Conservation (phyloP, 768 basidiomycete species). For the Neoboletus subvelutipes region DNA sequence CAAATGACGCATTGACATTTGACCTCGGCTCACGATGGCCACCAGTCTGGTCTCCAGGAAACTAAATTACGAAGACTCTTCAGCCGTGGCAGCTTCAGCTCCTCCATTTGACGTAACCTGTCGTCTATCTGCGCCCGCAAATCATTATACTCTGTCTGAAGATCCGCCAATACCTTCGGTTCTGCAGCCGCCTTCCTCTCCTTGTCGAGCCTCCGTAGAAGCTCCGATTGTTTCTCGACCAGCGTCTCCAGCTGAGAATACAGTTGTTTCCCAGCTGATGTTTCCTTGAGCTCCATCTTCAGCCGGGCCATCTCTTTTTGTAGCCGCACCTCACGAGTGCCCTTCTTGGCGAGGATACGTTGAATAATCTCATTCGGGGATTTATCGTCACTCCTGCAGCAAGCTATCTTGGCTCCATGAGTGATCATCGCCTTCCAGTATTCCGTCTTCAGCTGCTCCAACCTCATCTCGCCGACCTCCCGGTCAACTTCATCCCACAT, state of each 20-base stretch:
- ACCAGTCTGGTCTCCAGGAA: background rate
- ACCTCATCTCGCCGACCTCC: slow-evolving; percentile 18
- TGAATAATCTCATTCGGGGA: slow-evolving; percentile 11
- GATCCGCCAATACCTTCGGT: background rate
- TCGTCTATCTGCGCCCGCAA: slow-evolving; percentile 7
- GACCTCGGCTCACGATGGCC: background rate
- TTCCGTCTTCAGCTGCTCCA: slow-evolving; percentile 3
- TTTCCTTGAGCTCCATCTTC: slow-evolving; percentile 10
- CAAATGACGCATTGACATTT: background rate
- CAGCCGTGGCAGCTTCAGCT: slow-evolving; percentile 8
- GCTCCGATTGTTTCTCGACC: slow-evolving; percentile 6
- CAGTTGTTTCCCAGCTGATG: slow-evolving; percentile 1
- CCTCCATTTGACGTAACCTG: slow-evolving; percentile 9
- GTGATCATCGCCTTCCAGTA: slow-evolving; percentile 12
- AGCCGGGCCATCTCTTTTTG: slow-evolving; percentile 11
- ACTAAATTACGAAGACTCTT: background rate
- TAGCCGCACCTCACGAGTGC: background rate
- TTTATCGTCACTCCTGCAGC: slow-evolving; percentile 9
- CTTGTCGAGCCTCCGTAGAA: slow-evolving; percentile 6
- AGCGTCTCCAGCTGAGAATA: slow-evolving; percentile 1
- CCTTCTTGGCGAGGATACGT: slow-evolving; percentile 4
- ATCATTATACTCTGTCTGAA: background rate
- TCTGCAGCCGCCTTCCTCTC: slow-evolving; percentile 8
- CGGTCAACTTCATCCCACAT: slow-evolving; percentile 38
- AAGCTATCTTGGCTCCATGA: slow-evolving; percentile 8